These are phyloP conservation scores for Fallopia convolvulus DNA, from an alignment of 148 eudicot species.

Conservation along the genomic window DNA sequence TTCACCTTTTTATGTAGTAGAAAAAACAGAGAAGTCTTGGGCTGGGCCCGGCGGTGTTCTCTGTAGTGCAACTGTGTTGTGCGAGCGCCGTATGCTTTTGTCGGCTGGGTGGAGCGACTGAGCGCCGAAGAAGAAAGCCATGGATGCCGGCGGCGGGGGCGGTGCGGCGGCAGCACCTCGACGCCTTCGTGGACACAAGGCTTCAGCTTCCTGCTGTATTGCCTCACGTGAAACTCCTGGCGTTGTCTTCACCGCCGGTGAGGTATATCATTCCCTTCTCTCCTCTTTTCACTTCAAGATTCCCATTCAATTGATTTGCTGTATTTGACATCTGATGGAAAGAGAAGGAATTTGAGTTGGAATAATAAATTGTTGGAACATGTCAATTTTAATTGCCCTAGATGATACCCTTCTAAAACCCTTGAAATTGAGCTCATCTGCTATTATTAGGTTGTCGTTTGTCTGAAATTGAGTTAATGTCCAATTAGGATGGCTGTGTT, in stretches of 20 bases:
- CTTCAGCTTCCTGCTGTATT: conserved; percentile 61
- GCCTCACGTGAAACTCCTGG: conserved; percentile 61
- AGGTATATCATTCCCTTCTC: conserved; percentile 29
- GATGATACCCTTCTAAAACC: neutral
- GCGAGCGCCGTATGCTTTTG: neutral
- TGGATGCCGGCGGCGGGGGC: neutral
- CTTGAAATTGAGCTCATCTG: neutral
- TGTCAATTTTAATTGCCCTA: neutral
- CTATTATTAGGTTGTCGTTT: neutral
- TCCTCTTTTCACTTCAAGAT: neutral
- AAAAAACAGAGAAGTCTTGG: neutral
- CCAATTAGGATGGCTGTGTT: conserved; percentile 72
- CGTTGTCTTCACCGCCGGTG: conserved; percentile 62
- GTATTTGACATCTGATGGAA: neutral
- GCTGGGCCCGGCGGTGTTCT: too few relatives aligned
- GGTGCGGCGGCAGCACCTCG: conserved; percentile 11
- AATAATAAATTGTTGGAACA: neutral
- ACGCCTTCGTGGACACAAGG: conserved; percentile 62
- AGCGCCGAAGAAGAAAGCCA: conserved; percentile 1
- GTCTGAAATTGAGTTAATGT: neutral
- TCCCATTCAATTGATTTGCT: neutral
- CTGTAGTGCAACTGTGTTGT: neutral
- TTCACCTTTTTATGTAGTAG: too few relatives aligned
- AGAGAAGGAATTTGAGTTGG: neutral
- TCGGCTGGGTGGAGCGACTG: neutral